A percentile compares a stretch with the other conserved stretches of the same genome.
These are phyloP conservation scores for Erysimum pusillum DNA, from an alignment of 441 rosid genomes.

Conservation along the genomic window DNA sequence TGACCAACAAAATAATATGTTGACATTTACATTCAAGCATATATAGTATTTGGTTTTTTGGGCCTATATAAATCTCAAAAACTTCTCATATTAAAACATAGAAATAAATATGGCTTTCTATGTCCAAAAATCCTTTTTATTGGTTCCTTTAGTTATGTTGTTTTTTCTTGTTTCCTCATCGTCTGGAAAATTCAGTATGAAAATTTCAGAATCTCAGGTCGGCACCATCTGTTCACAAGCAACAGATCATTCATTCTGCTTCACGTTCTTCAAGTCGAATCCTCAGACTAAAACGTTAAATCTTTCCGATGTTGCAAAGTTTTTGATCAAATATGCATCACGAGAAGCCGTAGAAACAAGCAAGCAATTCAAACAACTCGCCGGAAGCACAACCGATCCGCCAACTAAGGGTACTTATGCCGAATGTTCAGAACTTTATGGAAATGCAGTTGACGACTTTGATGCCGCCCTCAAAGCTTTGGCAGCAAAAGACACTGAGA, in stretches of 20 bases:
- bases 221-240: background rate
- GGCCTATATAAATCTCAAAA: background rate
- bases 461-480: constrained; percentile 11
- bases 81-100: background rate
- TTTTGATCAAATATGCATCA: constrained; percentile 20
- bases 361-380: constrained; percentile 5
- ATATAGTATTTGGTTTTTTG: background rate
- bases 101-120: constrained; percentile 1
- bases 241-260: background rate
- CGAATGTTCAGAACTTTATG: background rate
- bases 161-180: constrained; percentile 15
- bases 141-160: background rate
- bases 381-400: background rate
- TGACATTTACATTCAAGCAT: background rate
- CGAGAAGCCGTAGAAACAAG: background rate
- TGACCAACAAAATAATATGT: background rate
- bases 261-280: constrained; percentile 21
- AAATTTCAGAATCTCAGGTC: constrained; percentile 10
- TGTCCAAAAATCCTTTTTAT: background rate
- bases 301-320: background rate
- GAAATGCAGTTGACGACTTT: background rate
- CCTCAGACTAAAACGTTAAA: background rate
- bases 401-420: background rate
- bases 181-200: background rate
- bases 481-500: background rate